Percentiles rank a stretch among this genome's conserved stretches.
Evolutionary conservation across 768 basidiomycete genomes (phyloP).

Genomic region (Coprinellus micaceus): DNA sequence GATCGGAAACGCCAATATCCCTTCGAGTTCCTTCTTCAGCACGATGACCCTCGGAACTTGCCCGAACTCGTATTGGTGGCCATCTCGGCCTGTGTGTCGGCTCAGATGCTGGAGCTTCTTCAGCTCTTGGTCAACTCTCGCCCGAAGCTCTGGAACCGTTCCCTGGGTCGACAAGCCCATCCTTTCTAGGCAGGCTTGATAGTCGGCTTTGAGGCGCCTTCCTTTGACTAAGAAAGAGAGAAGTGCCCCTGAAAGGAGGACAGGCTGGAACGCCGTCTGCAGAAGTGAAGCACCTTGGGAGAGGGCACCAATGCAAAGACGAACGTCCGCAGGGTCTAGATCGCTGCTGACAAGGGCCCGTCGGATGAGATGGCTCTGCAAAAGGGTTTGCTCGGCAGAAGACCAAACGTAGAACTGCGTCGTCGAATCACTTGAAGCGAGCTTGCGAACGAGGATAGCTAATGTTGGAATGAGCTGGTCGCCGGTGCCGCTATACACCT

Average conservation of each 20-base stretch:
- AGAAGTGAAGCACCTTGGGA: constrained; percentile 45
- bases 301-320: constrained; percentile 47
- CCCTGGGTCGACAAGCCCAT: constrained; percentile 37
- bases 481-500: constrained; percentile 21
- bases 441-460: constrained; percentile 30
- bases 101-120: constrained; percentile 20
- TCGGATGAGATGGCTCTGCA: constrained; percentile 41
- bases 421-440: constrained; percentile 25
- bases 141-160: constrained; percentile 33
- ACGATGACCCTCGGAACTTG: constrained; percentile 43
- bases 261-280: constrained; percentile 47
- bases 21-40: constrained; percentile 42
- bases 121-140: constrained; percentile 34
- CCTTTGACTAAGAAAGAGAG: constrained; percentile 38
- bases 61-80: constrained; percentile 35
- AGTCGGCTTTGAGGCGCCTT: constrained; percentile 31
- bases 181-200: constrained; percentile 37
- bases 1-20: constrained; percentile 42
- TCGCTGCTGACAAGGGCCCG: constrained; percentile 34
- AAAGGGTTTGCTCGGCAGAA: constrained; percentile 31
- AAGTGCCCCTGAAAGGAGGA: constrained; percentile 42
- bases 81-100: background rate
- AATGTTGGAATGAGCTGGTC: constrained; percentile 33
- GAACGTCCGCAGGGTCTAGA: constrained; percentile 31
- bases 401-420: constrained; percentile 52